These are phyloP conservation scores for Cydonia oblonga DNA, from an alignment of 331 rosid genomes.

Conservation along the genomic window DNA sequence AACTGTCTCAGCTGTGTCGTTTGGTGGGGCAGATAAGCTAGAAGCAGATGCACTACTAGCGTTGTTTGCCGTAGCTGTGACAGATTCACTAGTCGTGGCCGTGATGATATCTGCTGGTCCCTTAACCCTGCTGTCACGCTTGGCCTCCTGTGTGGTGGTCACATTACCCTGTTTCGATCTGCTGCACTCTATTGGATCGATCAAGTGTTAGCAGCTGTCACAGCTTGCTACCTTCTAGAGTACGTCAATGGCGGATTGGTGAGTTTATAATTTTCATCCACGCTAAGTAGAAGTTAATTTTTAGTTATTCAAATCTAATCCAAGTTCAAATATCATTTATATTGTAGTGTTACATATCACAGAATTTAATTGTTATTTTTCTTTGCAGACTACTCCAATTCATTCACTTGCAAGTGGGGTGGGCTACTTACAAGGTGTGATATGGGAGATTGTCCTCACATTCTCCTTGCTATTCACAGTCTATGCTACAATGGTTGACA, in stretches of 20 bases:
- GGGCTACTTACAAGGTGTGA: conserved; percentile 54
- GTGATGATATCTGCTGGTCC: conserved; percentile 78
- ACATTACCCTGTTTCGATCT: conserved; percentile 65
- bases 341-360: neutral
- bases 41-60: conserved; percentile 39
- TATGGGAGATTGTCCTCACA: conserved; percentile 75
- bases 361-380: neutral
- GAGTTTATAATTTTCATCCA: neutral
- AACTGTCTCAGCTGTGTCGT: neutral
- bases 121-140: conserved; percentile 85
- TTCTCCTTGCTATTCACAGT: conserved; percentile 67
- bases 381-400: conserved; percentile 48
- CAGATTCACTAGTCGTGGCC: conserved; percentile 73
- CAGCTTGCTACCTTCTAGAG: conserved; percentile 50
- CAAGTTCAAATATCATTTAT: neutral
- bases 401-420: conserved; percentile 64
- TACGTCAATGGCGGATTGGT: conserved; percentile 63
- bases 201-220: conserved; percentile 55
- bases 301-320: neutral
- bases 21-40: conserved; percentile 37
- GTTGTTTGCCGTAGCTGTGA: conserved; percentile 52
- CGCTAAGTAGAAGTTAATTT: neutral
- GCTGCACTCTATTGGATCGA: conserved; percentile 64
- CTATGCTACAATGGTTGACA: conserved; percentile 70
- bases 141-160: conserved; percentile 65